These are phyloP conservation scores for Ophiostoma tasmaniense DNA, from an alignment of 2,329 filamentous ascomycete species.

Conservation along the genomic window DNA sequence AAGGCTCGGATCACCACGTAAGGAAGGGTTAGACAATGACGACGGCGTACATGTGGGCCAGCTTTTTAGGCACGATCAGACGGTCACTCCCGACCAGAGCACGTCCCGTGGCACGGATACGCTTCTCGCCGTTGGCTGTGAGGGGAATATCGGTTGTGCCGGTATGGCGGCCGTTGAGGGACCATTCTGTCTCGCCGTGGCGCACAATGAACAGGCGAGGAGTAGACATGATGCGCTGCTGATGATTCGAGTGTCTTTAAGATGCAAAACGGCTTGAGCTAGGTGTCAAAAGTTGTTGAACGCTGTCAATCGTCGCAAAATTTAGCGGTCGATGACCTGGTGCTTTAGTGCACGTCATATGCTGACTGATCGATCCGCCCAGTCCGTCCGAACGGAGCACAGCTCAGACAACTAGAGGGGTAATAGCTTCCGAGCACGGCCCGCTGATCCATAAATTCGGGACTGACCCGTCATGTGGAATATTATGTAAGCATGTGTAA, in stretches of 20 bases:
- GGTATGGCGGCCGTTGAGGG: constrained; percentile 76
- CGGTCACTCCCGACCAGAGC: constrained; percentile 78
- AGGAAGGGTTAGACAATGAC: not conserved
- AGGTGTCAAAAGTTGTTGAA: not conserved
- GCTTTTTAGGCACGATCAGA: constrained; percentile 71
- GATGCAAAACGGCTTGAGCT: not conserved
- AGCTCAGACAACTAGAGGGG: not conserved
- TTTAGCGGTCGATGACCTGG: not conserved
- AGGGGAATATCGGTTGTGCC: constrained; percentile 79
- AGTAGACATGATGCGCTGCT: constrained; percentile 34
- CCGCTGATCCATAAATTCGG: not conserved
- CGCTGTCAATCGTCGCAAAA: not conserved
- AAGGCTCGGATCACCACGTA: not conserved
- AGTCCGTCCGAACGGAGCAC: not conserved
- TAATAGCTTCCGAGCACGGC: not conserved
- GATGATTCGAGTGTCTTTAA: too few species aligned
- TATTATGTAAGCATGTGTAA: too few species aligned
- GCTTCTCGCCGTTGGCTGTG: constrained; percentile 70
- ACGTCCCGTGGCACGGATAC: constrained; percentile 66
- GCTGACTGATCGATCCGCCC: not conserved
- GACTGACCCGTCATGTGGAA: not conserved
- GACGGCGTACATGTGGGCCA: constrained; percentile 66
- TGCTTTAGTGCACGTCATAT: not conserved
- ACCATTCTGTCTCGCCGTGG: constrained; percentile 96
- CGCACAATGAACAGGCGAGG: constrained; percentile 75